Evolutionary conservation across 805 yeast species (phyloP), one percentile per base, ranked within the genome.

Genomic region (Teunomyces gatunensis): DNA sequence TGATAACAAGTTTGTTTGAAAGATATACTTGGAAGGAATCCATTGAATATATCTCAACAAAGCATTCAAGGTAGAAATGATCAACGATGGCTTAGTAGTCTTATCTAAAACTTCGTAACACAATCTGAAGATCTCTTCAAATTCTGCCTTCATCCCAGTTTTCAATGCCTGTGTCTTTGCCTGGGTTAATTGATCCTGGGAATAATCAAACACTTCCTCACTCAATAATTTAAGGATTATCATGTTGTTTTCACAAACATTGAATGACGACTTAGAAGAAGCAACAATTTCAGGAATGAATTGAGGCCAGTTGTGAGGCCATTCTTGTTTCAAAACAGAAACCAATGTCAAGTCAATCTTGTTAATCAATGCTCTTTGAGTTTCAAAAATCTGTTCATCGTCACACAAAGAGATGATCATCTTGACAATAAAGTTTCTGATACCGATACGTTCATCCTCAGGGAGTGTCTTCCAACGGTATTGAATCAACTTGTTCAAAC

Each of bases 291-390:
- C 99, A 13, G 97, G 96, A 44, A 94, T 87, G 60, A 94, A 94
- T 59, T 85, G 87, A 15, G 98, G 98, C 99, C 99, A 94, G 65
- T 91, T 87, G 57, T 85, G 89, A 29, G 99, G 99, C 99, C 99
- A 94, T 65, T 94, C 99, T 70, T 94, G 98, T 62, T 94, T 94
- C 61, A 94, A 80, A 45, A 94, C 85, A 61, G 91, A 95, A 32
- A 94, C 99, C 59, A 94, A 75, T 12, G 98, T 92, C 61, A 94
- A 77, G 69, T 94, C 96, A 58, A 91, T 90, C 67, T 94, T 94
- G 73, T 87, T 89, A 62, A 94, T 89, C 61, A 94, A 77, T 17
- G 97, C 84, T 60, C 84, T 85, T 62, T 89, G 89, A 36, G 78
- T 68, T 43, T 76, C 78, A 61, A 91, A 89, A 28, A 80, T 75